Base-by-base conservation (phyloP, 1,139 yeast species). In the Geotrichum siamense region DNA sequence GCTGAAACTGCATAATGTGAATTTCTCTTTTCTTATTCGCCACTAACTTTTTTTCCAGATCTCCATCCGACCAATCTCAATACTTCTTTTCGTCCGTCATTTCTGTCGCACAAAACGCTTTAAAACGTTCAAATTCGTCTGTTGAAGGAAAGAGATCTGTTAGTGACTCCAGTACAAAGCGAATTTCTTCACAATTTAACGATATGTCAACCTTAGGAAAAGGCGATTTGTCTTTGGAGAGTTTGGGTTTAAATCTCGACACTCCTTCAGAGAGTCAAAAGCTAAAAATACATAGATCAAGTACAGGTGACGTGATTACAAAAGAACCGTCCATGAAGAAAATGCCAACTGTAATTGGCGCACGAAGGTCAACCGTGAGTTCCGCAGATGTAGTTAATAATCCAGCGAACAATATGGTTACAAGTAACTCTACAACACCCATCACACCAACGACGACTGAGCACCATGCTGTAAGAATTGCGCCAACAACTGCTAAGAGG, bases 151-250 rank as follows among this genome's bases (percentile, higher is more conserved):
- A 41, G 13, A 13, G 25, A 22, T 25, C 31, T 15, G 32, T 8
- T 8, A 28, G 32, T 28, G 8, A 28, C 13, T 28, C 32, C 17
- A 35, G 10, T 22, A 20, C 17, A 27, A 22, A 15, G 13, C 36
- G 5, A 15, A n/a, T 16, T 16, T 15, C 13, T 5, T 17, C 10
- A 20, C 36, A 5, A 17, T 33, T 15, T 23, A 33, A 13, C 19
- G 19, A 9, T 9, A 19, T 30, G 15, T 27, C 39, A 12, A 43
- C 29, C 30, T 15, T 85, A 52, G 95, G 95, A 1, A 69, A 72
- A 46, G 95, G 95, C 1, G 77, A 78, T 48, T 66, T 86, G 42
- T 70, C 81, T 0, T 63, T 86, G 16, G 80, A 76, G 41, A 74
- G 75, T 34, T 69, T 79, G 44, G 76, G 74, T 12, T 64, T 67